Evolutionary conservation across 2,329 filamentous ascomycete species (phyloP), one percentile per base, ranked within the genome.

Genomic region (Penicillium hordei): DNA sequence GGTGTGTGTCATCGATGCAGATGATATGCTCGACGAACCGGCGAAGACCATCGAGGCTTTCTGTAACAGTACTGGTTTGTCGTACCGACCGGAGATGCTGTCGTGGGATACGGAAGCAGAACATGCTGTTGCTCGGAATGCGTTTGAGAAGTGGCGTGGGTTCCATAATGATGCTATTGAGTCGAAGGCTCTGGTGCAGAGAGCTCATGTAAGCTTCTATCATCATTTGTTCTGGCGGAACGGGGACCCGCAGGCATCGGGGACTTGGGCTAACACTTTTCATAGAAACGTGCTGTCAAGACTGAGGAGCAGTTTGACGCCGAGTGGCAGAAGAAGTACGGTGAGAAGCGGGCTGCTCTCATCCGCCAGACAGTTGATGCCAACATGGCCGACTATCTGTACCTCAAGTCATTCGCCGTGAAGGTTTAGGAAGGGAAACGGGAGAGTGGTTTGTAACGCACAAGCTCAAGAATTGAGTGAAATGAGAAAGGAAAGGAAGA

Each of bases 71-170:
- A 90, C 92, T 15, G 91, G 89, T 27, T 82, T 97, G 59, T 83
- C 89, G 17, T 99, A 89, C 75, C 79, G 79, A 44, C 84, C 86
- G 0, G 80, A 84, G 15, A 96, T 97, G 93, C 81, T 99, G 61
- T 81, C 83, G 58, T 97, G 94, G 94, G 85, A 89, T 61, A 86
- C 88, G 29, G 86, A 88, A 52, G 88, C 89, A 63, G 87, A 89
- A 67, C 86, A 91, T 65, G 67, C 77, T 51, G 79, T 84, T 60
- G 93, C 93, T 3, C 81, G 83, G 64, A 82, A 86, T 62, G 87
- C 87, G 19, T 97, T 97, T 77, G 91, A 93, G 78, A 97, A 99
- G 80, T 97, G 94, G 94, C 89, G 87, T 65, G 94, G 94, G 12
- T 97, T 96, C 79, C 94, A 97, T 74, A 90, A 97, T 66, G 94